Evolutionary conservation across 2,329 filamentous ascomycete species (phyloP).

Genomic region (Apiospora koreana): DNA sequence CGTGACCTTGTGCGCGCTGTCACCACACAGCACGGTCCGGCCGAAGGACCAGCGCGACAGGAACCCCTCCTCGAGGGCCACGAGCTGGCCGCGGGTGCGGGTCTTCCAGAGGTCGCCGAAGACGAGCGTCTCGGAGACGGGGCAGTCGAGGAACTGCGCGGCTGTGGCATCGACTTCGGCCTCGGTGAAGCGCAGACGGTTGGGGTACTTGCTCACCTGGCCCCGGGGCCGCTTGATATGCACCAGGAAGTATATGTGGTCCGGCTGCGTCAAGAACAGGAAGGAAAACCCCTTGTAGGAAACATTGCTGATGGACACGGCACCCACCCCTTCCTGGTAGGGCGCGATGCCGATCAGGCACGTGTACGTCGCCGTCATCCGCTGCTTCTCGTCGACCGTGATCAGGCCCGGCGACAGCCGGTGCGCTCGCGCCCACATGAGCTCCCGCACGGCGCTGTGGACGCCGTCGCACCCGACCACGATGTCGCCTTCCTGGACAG

Average conservation of each 20-base stretch:
- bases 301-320: neutral
- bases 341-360: neutral
- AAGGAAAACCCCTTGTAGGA: neutral
- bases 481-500: neutral
- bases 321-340: neutral
- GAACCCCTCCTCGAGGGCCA: constrained; percentile 36
- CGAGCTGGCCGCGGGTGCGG: constrained; percentile 20
- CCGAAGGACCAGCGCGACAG: constrained; percentile 35
- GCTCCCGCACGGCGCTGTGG: neutral
- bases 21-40: constrained; percentile 36
- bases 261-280: neutral
- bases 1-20: constrained; percentile 38
- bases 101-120: constrained; percentile 37
- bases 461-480: neutral
- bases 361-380: neutral
- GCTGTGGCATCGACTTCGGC: constrained; percentile 32
- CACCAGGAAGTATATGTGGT: constrained; percentile 23
- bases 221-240: constrained; percentile 26
- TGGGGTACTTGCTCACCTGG: neutral
- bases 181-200: constrained; percentile 29
- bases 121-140: constrained; percentile 27
- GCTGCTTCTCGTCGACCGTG: constrained; percentile 21
- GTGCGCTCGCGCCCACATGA: constrained; percentile 14
- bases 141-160: constrained; percentile 25
- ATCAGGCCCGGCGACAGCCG: constrained; percentile 17